phyloP scores from a whole-genome alignment of 169 alveolate genomes.

The Eimeria falciformis region DNA sequence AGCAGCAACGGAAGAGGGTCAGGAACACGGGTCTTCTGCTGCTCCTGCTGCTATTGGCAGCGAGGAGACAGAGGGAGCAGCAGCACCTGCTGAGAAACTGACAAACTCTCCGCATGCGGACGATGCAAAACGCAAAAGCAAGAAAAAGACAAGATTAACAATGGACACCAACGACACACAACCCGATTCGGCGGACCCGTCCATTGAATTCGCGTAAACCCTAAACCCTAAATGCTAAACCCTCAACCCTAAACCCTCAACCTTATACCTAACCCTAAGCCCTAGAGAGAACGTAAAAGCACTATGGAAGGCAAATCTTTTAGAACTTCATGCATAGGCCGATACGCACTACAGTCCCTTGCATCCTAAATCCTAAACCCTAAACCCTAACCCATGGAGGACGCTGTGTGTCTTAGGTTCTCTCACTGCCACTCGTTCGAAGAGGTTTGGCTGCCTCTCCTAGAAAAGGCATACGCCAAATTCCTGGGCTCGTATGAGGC shows the following conservation, averaged over 20 bases:
- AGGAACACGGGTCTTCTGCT: background rate
- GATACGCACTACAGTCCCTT: too few species aligned
- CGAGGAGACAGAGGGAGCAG: background rate
- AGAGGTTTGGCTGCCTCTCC: slow-evolving; percentile 76
- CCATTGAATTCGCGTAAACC: slow-evolving; percentile 56
- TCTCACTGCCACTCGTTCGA: slow-evolving; percentile 50
- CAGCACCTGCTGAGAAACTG: background rate
- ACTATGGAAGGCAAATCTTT: too few species aligned
- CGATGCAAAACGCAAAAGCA: slow-evolving; percentile 9
- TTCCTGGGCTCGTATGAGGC: slow-evolving; percentile 78
- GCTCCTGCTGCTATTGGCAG: background rate
- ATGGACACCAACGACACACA: slow-evolving; percentile 4
- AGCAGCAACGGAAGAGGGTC: background rate
- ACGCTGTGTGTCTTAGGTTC: slow-evolving; percentile 18
- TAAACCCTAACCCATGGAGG: too few species aligned
- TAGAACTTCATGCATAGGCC: too few species aligned
- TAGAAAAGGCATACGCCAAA: slow-evolving; percentile 79
- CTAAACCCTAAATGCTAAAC: too few species aligned
- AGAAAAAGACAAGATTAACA: background rate
- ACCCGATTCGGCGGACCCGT: slow-evolving; percentile 4
- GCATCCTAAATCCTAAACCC: too few species aligned
- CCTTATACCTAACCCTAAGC: too few species aligned
- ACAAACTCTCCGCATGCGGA: background rate
- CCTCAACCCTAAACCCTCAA: too few species aligned
- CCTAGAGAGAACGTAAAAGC: too few species aligned